Evolutionary conservation across 1,284 basidiomycete genomes (phyloP).

Genomic region (Rhodotorula sp.): DNA sequence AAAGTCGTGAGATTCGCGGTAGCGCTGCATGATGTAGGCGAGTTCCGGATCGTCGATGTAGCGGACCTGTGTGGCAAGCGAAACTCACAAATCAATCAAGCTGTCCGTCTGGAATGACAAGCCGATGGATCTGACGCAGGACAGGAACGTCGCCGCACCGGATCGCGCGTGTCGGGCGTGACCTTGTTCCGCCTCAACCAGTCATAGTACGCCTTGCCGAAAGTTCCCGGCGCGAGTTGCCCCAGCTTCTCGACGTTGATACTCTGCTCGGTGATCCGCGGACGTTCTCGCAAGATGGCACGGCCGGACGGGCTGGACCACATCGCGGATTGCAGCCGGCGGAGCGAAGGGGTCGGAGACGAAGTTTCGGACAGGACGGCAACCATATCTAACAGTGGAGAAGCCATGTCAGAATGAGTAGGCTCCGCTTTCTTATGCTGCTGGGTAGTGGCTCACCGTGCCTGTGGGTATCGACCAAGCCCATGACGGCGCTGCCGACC

Average conservation of each 20-base stretch:
- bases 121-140: not conserved
- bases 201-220: slow-evolving; percentile 81
- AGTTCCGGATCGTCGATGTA: slow-evolving; percentile 91
- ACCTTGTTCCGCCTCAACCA: slow-evolving; percentile 89
- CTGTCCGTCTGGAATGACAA: not conserved
- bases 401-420: rapidly evolving
- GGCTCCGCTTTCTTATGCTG: not conserved
- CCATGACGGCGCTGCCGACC: slow-evolving; percentile 78
- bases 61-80: slow-evolving; percentile 62
- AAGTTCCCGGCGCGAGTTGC: slow-evolving; percentile 70
- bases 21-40: slow-evolving; percentile 96
- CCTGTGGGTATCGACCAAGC: slow-evolving; percentile 75
- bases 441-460: slow-evolving; percentile 64
- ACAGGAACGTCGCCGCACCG: slow-evolving; percentile 57
- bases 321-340: slow-evolving; percentile 75
- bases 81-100: not conserved
- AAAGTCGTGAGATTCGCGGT: slow-evolving; percentile 64
- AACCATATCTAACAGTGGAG: slow-evolving; percentile 69
- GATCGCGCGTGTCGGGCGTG: slow-evolving; percentile 91
- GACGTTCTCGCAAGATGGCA: slow-evolving; percentile 66
- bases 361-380: slow-evolving; percentile 81
- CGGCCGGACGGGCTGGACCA: slow-evolving; percentile 59
- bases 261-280: slow-evolving; percentile 73
- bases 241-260: slow-evolving; percentile 67
- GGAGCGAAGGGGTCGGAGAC: slow-evolving; percentile 77